These are phyloP conservation scores for Umbilicaria muhlenbergii DNA, from an alignment of 495 filamentous ascomycete species.

Conservation along the genomic window DNA sequence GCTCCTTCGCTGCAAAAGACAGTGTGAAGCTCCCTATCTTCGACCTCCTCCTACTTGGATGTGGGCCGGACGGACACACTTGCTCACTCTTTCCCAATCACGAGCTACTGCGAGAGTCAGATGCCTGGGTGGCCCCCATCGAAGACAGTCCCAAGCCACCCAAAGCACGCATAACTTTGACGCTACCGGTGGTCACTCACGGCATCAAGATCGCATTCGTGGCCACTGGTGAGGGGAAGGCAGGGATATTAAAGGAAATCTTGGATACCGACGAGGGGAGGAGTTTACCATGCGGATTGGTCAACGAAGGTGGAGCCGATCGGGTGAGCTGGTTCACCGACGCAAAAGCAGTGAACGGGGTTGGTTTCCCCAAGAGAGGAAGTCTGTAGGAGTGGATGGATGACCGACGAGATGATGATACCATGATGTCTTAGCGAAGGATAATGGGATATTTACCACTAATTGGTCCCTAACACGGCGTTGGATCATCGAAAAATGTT, in stretches of 20 bases:
- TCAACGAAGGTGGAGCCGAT: conserved; percentile 69
- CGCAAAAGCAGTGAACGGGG: conserved; percentile 61
- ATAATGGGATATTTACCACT: no score
- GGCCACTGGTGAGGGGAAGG: conserved; percentile 76
- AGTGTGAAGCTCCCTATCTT: conserved; percentile 86
- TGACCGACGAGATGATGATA: no score
- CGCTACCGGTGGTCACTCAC: conserved; percentile 75
- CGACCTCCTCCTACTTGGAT: conserved; percentile 81
- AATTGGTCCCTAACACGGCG: no score
- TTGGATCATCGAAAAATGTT: no score
- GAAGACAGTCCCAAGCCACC: conserved; percentile 92
- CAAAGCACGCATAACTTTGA: conserved; percentile 77
- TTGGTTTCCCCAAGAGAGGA: conserved; percentile 59
- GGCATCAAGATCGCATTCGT: conserved; percentile 77
- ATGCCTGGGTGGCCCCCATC: conserved; percentile 84
- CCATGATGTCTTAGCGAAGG: no score
- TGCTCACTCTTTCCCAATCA: conserved; percentile 93
- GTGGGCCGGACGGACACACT: conserved; percentile 91
- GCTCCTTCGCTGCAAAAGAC: conserved; percentile 67
- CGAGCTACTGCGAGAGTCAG: conserved; percentile 67
- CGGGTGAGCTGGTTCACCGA: conserved; percentile 95
- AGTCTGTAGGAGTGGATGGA: conserved; percentile 23
- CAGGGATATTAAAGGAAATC: conserved; percentile 80
- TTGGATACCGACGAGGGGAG: conserved; percentile 65
- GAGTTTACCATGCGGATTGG: conserved; percentile 65